Base-by-base conservation (phyloP, 1,139 yeast genomes). In the Candida pseudoviswanathii region DNA sequence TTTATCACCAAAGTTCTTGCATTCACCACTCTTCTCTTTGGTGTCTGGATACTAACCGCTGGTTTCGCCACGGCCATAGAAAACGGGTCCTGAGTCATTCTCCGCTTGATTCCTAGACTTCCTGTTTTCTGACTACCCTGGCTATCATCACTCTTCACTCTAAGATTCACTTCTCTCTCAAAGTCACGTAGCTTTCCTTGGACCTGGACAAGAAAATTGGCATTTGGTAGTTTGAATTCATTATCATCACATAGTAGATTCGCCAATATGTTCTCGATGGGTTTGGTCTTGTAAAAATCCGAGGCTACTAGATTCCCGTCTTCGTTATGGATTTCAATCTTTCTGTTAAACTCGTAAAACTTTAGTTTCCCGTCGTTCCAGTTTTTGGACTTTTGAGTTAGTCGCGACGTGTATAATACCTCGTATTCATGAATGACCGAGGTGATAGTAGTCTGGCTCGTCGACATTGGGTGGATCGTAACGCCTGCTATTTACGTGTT, bases 361-460 rank as follows among this genome's bases (percentile, higher is more conserved):
- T 67, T 70, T 44, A 82, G 62, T 24, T 53, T 60, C 2, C 88
- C 88, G 54, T 83, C 87, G 45, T 66, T 63, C 86, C 86, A 83
- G 49, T 64, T 67, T 61, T 82, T 82, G 37, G 73, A 73, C 58
- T 74, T 78, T 59, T 83, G 85, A 1, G 61, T 60, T 33, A 82
- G 57, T 38, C 85, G 64, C 27, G 47, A 25, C 1, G 41, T 43
- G 26, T 48, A 48, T 33, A 48, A 32, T 29, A 48, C 39, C 5
- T 32, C 31, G 27, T 48, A 48, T 25, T 48, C 51, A 36, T 48
- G 51, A 24, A 48, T 40, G 4, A 48, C 39, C 7, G 51, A 48
- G 6, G 29, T 48, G 36, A 44, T 43, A 25, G 22, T 21, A 3
- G 5, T 26, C 22, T 34, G 42, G 27, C 34, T 46, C 3, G 41